phyloP scores from a whole-genome alignment of 2,329 filamentous ascomycete species.

The Botryotinia globosa region DNA sequence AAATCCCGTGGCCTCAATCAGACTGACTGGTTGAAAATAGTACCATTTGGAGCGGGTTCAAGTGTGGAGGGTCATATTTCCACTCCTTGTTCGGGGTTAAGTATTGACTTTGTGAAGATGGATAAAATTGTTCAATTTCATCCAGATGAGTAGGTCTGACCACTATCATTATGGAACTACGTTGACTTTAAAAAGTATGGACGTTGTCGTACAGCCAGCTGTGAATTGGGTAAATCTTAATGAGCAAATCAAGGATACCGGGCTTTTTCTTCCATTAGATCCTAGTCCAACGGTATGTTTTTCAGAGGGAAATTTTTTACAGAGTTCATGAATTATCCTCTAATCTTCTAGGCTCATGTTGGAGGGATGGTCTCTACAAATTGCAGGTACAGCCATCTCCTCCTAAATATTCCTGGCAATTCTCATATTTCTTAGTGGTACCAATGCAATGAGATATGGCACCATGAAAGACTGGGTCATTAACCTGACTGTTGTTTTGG shows the following conservation, averaged over 20 bases:
- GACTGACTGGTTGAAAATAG: not conserved
- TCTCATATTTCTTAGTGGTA: conserved; percentile 51
- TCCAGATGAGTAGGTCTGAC: conserved; percentile 58
- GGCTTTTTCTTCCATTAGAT: conserved; percentile 87
- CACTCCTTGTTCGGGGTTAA: conserved; percentile 79
- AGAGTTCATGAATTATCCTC: not conserved
- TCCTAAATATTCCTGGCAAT: not conserved
- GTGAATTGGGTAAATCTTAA: conserved; percentile 88
- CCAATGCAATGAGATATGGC: conserved; percentile 75
- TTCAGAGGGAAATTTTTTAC: no score
- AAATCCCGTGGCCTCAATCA: not conserved
- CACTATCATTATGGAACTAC: no score
- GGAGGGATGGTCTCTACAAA: conserved; percentile 81
- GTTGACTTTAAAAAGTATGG: conserved; percentile 52
- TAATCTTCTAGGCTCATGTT: conserved; percentile 56
- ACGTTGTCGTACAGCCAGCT: conserved; percentile 84
- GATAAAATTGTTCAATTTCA: conserved; percentile 75
- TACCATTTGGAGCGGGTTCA: conserved; percentile 16
- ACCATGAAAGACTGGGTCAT: conserved; percentile 89
- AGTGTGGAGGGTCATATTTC: conserved; percentile 76
- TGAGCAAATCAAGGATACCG: conserved; percentile 61
- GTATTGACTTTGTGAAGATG: conserved; percentile 86
- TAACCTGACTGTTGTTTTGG: conserved; percentile 75
- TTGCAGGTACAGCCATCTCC: conserved; percentile 40
- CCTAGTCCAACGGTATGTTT: conserved; percentile 52